Base-by-base conservation (phyloP, 208 protist genomes). In the Acanthamoeba sp. region DNA sequence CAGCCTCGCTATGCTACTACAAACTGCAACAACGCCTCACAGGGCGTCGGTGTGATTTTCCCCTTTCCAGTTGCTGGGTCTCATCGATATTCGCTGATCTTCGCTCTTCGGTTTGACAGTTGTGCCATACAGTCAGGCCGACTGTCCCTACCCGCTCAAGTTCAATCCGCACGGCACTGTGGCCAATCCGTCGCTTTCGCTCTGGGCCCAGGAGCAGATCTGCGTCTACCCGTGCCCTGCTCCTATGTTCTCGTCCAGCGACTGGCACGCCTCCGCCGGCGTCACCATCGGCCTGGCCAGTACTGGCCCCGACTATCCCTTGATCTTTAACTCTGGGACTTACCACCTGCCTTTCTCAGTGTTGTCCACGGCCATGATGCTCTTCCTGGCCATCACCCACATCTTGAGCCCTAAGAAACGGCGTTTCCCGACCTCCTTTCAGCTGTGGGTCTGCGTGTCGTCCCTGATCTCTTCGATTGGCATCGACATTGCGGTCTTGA, bases 81-180 rank as follows among this genome's bases (percentile, higher is more conserved):
- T 59, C 12, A 1, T 59, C 76, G 7, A 7, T 20, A 22, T 27
- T 7, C 42, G 16, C 45, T 84, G 12, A 48, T 4, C 50, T 55
- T 22, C 50, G 48, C 20, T 55, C 50, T 52, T 50, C 45, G 29
- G 4, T 36, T 9, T 12, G 4, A 1, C 73, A 87, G 78, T 59
- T 10, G 78, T 87, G 22, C n/a, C 45, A 0, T 87, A 87, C 48
- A 62, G 45, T 14, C 78, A 87, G 24, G 78, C 78, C 27, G 78
- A 87, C 48, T 87, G 78, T 38, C 78, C 78, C 9, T 87, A 87
- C 45, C 78, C 78, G n/a, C 78, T 87, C 45, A 57, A 87, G 45
- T 87, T 62, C 45, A 87, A 50, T 34, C 7, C 27, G 14, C 27
- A 59, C 45, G 78, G 78, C 78, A 59, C 24, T 12, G 45, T 87